Evolutionary conservation across 352 stramenopile genomes (phyloP), one percentile per base, ranked within the genome.

Genomic region (Phytophthora boehmeriae): DNA sequence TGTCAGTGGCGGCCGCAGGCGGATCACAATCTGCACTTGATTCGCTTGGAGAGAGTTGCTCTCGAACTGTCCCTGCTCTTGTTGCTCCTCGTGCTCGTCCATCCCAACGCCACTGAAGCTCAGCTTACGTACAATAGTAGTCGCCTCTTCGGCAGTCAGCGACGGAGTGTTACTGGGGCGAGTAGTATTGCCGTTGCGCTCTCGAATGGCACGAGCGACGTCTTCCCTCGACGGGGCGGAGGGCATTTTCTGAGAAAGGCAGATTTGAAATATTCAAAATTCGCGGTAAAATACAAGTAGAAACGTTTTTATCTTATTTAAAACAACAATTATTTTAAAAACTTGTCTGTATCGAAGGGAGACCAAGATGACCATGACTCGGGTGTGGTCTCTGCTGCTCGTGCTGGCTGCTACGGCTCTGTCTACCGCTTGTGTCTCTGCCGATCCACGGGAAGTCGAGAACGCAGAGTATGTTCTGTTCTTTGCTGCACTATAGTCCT

Each of bases 11-110:
- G 83, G 83, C 10, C 83, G 75, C n/a, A 92, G 73, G 43, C 83
- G 83, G 49, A 91, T 91, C 39, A 86, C 78, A 41, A 90, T 86
- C 68, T 90, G 68, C 22, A 83, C 72, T 11, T 73, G 65, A 11
- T 57, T 45, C 11, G 27, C 35, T 14, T 20, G 8, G 8, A 8
- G 25, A 30, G 42, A 49, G 42, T 9, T 17, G 69, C 49, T 64
- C 67, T 59, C 39, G n/a, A n/a, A n/a, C n/a, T 61, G 54, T 5
- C n/a, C 22, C 32, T 63, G 30, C 17, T 71, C 17, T 13, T 32
- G 23, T 32, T 65, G 48, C 1, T 55, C 46, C 13, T 73, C 66
- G 20, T 65, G 46, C 14, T 71, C 67, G 17, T 86, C 71, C 66
- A 71, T 70, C 2, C 19, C 36, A 2, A 71, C 75, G 2, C 73